Evolutionary conservation across 139 green algal species (phyloP).

Genomic region (Chlorella ohadii): DNA sequence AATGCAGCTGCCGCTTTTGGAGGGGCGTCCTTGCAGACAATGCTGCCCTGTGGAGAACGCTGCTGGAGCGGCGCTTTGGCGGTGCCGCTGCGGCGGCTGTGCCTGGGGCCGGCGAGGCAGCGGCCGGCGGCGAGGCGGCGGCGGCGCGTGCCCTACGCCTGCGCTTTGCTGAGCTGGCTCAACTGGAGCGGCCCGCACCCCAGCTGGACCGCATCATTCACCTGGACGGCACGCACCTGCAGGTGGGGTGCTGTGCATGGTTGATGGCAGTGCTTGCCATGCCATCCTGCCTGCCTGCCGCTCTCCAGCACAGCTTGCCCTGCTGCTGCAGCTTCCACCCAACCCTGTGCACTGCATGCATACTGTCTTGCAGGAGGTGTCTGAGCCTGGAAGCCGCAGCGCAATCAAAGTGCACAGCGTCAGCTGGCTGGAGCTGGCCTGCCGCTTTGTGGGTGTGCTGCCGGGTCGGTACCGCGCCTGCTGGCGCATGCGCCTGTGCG

Average conservation of each 20-base stretch:
- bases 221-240: background rate
- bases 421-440: conserved; percentile 4
- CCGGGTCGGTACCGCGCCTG: background rate
- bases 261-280: too few species aligned
- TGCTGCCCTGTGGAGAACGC: background rate
- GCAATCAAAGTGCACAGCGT: background rate
- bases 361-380: background rate
- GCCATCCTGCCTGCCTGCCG: too few species aligned
- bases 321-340: too few species aligned
- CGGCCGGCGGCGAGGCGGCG: background rate
- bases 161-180: background rate
- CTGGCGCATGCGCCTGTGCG: background rate
- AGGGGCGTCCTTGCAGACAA: background rate
- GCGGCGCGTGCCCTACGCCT: background rate
- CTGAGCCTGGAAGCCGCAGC: background rate
- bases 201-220: background rate
- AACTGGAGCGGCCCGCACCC: background rate
- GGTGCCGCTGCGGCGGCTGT: background rate
- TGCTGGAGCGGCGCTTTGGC: background rate
- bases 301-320: too few species aligned
- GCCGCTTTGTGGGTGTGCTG: background rate
- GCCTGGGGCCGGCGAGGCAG: too few species aligned
- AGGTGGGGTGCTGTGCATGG: background rate
- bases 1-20: background rate
- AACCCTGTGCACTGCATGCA: too few species aligned